phyloP scores from a whole-genome alignment of 2,329 filamentous ascomycete species.

The Ambrosiella beaveri region DNA sequence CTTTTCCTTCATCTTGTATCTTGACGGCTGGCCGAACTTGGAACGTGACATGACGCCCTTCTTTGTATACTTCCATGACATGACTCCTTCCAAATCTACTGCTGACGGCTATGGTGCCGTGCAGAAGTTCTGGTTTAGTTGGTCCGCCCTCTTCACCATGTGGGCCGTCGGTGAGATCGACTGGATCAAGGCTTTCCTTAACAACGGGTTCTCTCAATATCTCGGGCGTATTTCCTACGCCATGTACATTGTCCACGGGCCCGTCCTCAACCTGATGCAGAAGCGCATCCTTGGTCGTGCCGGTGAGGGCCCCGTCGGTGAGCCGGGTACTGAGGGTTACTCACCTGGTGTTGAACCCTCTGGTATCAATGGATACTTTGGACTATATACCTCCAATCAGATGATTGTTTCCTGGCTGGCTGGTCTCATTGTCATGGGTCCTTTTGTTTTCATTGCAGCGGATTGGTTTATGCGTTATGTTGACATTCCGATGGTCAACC shows the following conservation, averaged over 20 bases:
- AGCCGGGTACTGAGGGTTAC: slow-evolving; percentile 5
- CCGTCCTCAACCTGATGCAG: slow-evolving; percentile 12
- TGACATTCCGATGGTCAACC: slow-evolving; percentile 13
- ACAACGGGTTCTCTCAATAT: slow-evolving; percentile 33
- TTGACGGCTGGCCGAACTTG: slow-evolving; percentile 12
- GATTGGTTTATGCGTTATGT: slow-evolving; percentile 13
- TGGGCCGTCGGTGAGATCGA: slow-evolving; percentile 30
- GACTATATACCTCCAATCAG: slow-evolving; percentile 8
- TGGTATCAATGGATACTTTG: slow-evolving; percentile 11
- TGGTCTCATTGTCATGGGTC: slow-evolving; percentile 12
- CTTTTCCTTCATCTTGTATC: slow-evolving; percentile 20
- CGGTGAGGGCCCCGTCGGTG: slow-evolving; percentile 7
- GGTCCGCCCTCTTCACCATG: slow-evolving; percentile 36
- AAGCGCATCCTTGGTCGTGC: slow-evolving; percentile 4
- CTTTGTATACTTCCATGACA: slow-evolving; percentile 31
- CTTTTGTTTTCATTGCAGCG: slow-evolving; percentile 12
- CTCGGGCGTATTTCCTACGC: slow-evolving; percentile 43
- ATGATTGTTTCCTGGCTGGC: slow-evolving; percentile 12
- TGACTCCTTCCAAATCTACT: slow-evolving; percentile 29
- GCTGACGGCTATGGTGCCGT: slow-evolving; percentile 29
- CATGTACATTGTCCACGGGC: slow-evolving; percentile 39
- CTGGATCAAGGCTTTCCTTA: slow-evolving; percentile 33
- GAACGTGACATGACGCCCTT: slow-evolving; percentile 12
- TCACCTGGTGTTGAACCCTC: slow-evolving; percentile 7
- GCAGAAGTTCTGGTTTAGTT: slow-evolving; percentile 36